These are phyloP conservation scores for Debaryomyces castellii DNA, from an alignment of 805 yeast genomes.

Conservation along the genomic window DNA sequence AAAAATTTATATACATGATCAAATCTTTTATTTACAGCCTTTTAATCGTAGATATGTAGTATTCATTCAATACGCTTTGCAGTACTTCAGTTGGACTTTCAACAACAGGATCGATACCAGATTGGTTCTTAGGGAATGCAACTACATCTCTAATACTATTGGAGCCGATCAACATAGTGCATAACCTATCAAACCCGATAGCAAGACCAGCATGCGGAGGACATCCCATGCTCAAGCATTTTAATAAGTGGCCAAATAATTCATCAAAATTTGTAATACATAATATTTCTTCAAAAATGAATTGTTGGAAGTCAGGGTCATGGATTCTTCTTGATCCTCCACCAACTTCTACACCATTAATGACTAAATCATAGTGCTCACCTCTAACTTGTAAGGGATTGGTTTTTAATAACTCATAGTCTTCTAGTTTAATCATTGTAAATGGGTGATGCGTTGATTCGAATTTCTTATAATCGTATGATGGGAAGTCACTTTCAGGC, in stretches of 20 bases:
- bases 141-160: slow-evolving; percentile 86
- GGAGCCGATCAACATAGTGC: slow-evolving; percentile 84
- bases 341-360: slow-evolving; percentile 94
- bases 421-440: slow-evolving; percentile 82
- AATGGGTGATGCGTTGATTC: slow-evolving; percentile 95
- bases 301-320: slow-evolving; percentile 75
- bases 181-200: slow-evolving; percentile 87
- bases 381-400: slow-evolving; percentile 72
- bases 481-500: slow-evolving; percentile 48
- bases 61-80: slow-evolving; percentile 49
- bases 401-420: slow-evolving; percentile 53
- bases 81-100: slow-evolving; percentile 75
- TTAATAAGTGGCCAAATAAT: slow-evolving; percentile 82
- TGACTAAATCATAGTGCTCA: slow-evolving; percentile 89
- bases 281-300: slow-evolving; percentile 64
- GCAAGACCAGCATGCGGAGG: slow-evolving; percentile 99
- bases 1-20: neutral
- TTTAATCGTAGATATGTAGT: slow-evolving; percentile 32
- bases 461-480: slow-evolving; percentile 46
- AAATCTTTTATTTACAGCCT: slow-evolving; percentile 6
- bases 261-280: slow-evolving; percentile 55
- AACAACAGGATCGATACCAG: slow-evolving; percentile 87
- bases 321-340: slow-evolving; percentile 97
- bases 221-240: slow-evolving; percentile 84
- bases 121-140: slow-evolving; percentile 91